Evolutionary conservation across 768 basidiomycete genomes (phyloP).

Genomic region (Agaricus bisporus): DNA sequence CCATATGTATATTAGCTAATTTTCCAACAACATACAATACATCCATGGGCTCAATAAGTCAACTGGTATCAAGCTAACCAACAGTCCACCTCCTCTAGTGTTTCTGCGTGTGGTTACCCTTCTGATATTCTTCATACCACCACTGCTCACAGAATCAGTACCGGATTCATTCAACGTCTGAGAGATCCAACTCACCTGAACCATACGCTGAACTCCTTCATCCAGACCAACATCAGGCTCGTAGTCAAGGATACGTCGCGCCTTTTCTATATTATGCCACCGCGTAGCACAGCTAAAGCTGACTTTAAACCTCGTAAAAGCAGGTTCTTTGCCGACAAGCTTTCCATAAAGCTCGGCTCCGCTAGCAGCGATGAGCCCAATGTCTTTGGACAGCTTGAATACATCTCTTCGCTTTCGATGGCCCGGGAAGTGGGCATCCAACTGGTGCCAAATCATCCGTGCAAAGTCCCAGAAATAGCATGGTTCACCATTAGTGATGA

Average conservation of each 20-base stretch:
- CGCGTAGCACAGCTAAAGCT: conserved; percentile 71
- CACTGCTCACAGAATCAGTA: conserved; percentile 24
- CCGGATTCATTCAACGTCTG: background rate
- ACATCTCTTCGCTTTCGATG: conserved; percentile 32
- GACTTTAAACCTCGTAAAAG: conserved; percentile 83
- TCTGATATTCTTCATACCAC: conserved; percentile 39
- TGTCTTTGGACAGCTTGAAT: conserved; percentile 47
- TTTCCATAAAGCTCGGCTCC: conserved; percentile 70
- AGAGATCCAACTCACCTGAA: conserved; percentile 48
- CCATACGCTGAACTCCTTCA: conserved; percentile 77
- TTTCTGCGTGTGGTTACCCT: conserved; percentile 33
- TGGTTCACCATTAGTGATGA: conserved; percentile 96
- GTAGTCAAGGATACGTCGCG: conserved; percentile 86
- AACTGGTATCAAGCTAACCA: too few relatives aligned
- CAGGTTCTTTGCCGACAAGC: conserved; percentile 71
- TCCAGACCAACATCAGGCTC: conserved; percentile 86
- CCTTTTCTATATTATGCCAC: conserved; percentile 94
- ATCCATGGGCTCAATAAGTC: background rate
- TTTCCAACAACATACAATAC: background rate
- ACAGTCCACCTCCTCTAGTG: conserved; percentile 17
- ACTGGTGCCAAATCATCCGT: conserved; percentile 69
- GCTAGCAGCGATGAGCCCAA: conserved; percentile 70
- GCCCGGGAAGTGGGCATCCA: conserved; percentile 56
- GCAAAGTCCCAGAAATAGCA: conserved; percentile 95
- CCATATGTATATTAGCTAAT: background rate